Evolutionary conservation across 352 stramenopile genomes (phyloP).

Genomic region (Pythium insidiosum): DNA sequence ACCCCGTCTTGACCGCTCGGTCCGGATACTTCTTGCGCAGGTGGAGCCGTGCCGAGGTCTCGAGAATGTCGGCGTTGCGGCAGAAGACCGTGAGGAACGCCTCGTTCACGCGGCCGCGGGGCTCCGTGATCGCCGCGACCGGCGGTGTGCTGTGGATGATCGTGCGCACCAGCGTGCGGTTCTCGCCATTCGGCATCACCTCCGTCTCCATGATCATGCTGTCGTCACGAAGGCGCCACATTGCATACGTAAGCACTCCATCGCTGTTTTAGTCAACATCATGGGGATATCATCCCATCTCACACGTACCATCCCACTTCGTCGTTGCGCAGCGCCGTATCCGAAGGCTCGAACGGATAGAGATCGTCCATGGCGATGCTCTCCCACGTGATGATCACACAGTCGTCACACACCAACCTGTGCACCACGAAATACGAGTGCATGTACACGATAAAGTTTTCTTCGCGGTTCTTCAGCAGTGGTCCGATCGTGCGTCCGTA

Average conservation of each 20-base stretch:
- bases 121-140: constrained; percentile 52
- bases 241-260: no score
- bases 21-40: constrained; percentile 44
- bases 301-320: constrained; percentile 74
- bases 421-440: constrained; percentile 74
- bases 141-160: constrained; percentile 68
- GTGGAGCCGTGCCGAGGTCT: constrained; percentile 52
- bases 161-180: constrained; percentile 49
- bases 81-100: constrained; percentile 75
- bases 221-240: constrained; percentile 1
- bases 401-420: constrained; percentile 44
- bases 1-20: constrained; percentile 15
- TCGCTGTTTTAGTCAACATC: no score
- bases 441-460: constrained; percentile 60
- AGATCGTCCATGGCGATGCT: constrained; percentile 58
- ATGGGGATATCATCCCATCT: no score
- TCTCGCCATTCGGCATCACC: constrained; percentile 29
- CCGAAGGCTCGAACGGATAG: constrained; percentile 47
- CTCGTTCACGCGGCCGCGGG: constrained; percentile 64
- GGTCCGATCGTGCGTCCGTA: constrained; percentile 72
- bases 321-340: constrained; percentile 60
- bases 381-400: constrained; percentile 62
- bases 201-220: constrained; percentile 68
- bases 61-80: constrained; percentile 61
- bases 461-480: constrained; percentile 45